phyloP scores from a whole-genome alignment of 371 early-diverging fungal genomes.

The Mortierella sp. region DNA sequence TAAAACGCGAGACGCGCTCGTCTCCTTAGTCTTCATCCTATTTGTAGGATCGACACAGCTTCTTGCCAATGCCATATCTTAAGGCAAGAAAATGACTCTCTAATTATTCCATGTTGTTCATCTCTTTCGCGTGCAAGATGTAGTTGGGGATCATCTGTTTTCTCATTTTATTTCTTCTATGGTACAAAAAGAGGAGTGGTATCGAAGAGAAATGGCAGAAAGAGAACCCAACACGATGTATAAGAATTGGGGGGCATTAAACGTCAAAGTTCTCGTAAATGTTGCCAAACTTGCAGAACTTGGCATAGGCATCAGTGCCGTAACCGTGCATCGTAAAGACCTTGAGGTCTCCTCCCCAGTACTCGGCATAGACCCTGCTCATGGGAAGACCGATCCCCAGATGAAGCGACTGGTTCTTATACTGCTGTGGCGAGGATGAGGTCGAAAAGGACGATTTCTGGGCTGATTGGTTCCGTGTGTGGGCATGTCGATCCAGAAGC shows the following conservation, averaged over 20 bases:
- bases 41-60: too few species aligned
- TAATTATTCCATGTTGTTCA: too few species aligned
- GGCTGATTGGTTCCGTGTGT: slow-evolving; percentile 5
- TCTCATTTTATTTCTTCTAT: slow-evolving; percentile 10
- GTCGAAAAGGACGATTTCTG: slow-evolving; percentile 9
- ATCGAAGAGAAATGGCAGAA: background rate
- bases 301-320: slow-evolving; percentile 92
- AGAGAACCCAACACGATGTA: background rate
- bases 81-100: too few species aligned
- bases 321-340: slow-evolving; percentile 85
- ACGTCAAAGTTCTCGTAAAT: slow-evolving; percentile 71
- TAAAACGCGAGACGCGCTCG: too few species aligned
- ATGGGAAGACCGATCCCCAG: slow-evolving; percentile 92
- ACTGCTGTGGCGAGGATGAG: slow-evolving; percentile 16
- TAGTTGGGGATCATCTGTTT: background rate
- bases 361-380: slow-evolving; percentile 88
- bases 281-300: slow-evolving; percentile 77
- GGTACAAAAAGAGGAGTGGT: slow-evolving; percentile 4
- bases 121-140: background rate
- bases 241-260: background rate
- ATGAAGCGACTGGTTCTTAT: slow-evolving; percentile 58
- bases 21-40: too few species aligned
- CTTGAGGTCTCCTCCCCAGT: slow-evolving; percentile 85
- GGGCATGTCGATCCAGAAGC: slow-evolving; percentile 41
- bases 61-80: too few species aligned